Conservation (phyloP, 352 stramenopile species). For the Globisporangium mamillatum region DNA sequence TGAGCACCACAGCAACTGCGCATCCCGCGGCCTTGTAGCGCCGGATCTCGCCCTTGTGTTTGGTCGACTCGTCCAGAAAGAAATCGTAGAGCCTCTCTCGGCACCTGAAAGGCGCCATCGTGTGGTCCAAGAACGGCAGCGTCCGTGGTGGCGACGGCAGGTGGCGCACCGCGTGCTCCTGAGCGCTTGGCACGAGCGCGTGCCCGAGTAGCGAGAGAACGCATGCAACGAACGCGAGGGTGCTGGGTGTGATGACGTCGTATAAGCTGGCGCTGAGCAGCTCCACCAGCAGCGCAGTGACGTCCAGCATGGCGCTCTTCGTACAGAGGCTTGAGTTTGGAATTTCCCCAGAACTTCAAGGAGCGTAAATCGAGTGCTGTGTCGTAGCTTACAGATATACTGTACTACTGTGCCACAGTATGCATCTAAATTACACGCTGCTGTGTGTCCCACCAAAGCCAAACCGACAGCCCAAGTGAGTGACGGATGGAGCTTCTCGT, state of each 20-base stretch:
- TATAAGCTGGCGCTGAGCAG: background rate
- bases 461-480: background rate
- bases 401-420: too few relatives aligned
- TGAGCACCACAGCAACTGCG: conserved; percentile 23
- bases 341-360: background rate
- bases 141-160: conserved; percentile 20
- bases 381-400: too few relatives aligned
- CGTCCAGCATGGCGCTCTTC: background rate
- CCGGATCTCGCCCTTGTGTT: conserved; percentile 17
- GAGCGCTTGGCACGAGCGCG: background rate
- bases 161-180: conserved; percentile 5
- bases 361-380: background rate
- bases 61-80: conserved; percentile 30
- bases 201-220: background rate
- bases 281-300: background rate
- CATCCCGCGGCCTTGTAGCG: conserved; percentile 6
- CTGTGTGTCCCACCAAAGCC: background rate
- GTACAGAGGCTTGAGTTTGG: background rate
- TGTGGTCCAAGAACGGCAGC: conserved; percentile 33
- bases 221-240: background rate
- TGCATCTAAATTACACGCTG: too few relatives aligned
- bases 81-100: conserved; percentile 31
- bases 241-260: background rate
- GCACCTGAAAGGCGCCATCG: conserved; percentile 24
- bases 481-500: conserved; percentile 5